These are phyloP conservation scores for Andrographis paniculata DNA, from an alignment of 305 asterid genomes.

Conservation along the genomic window DNA sequence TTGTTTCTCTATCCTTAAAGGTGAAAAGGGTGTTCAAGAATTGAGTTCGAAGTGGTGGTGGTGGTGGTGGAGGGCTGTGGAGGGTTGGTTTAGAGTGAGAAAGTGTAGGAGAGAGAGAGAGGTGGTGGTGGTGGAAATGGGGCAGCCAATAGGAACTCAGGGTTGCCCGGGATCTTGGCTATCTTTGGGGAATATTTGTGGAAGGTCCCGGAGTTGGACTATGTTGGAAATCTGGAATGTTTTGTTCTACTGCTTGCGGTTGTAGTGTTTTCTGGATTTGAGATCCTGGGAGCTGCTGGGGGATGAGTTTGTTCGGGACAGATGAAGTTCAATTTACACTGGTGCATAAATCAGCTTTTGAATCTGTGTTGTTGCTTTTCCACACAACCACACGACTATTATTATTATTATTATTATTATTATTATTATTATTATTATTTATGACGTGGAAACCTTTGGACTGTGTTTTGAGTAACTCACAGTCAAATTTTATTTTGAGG, in stretches of 20 bases:
- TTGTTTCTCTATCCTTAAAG: slow-evolving; percentile 14
- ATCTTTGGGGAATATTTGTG: neutral
- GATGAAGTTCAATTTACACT: no score
- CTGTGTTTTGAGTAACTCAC: no score
- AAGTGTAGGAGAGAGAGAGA: slow-evolving; percentile 14
- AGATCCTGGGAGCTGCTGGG: no score
- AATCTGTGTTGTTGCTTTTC: no score
- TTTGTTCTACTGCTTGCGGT: neutral
- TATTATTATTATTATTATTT: no score
- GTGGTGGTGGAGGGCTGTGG: slow-evolving; percentile 21
- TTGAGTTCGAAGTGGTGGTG: slow-evolving; percentile 27
- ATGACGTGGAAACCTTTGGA: no score
- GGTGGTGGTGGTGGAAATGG: slow-evolving; percentile 16
- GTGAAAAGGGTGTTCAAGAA: slow-evolving; percentile 20
- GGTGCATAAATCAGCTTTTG: no score
- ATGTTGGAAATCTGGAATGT: neutral
- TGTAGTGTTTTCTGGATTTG: no score
- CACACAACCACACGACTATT: no score
- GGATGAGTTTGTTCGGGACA: no score
- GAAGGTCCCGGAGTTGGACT: neutral
- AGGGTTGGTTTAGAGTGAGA: slow-evolving; percentile 13
- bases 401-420: no score
- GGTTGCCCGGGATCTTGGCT: slow-evolving; percentile 31
- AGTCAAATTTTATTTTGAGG: no score
- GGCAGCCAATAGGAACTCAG: slow-evolving; percentile 40